These are phyloP conservation scores for Ensete glaucum DNA, from an alignment of 176 grass and related monocot species.

Conservation along the genomic window DNA sequence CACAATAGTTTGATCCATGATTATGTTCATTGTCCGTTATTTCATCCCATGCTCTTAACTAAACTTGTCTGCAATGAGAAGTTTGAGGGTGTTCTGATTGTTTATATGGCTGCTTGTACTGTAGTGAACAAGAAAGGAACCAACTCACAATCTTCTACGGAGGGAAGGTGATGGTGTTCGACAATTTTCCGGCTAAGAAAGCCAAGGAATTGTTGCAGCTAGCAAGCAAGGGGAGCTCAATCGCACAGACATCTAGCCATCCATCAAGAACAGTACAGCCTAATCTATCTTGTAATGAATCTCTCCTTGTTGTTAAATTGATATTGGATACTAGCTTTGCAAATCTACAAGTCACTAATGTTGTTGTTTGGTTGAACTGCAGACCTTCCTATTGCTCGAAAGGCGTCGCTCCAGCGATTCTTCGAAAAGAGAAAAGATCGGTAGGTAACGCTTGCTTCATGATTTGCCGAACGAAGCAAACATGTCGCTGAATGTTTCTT, in stretches of 20 bases:
- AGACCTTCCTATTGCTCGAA: slow-evolving; percentile 91
- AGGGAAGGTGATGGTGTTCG: slow-evolving; percentile 85
- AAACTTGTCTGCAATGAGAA: background rate
- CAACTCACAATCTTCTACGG: slow-evolving; percentile 91
- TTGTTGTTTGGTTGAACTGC: slow-evolving; percentile 13
- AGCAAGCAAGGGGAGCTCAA: slow-evolving; percentile 50
- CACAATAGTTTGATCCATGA: too few relatives aligned
- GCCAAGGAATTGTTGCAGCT: slow-evolving; percentile 83
- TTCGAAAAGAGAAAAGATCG: slow-evolving; percentile 98
- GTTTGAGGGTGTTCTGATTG: slow-evolving; percentile 22
- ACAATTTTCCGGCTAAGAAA: slow-evolving; percentile 91
- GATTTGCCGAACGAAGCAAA: background rate
- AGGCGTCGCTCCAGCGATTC: slow-evolving; percentile 86
- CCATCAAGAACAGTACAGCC: slow-evolving; percentile 39
- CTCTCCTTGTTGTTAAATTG: background rate
- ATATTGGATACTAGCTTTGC: background rate
- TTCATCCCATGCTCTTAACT: too few relatives aligned
- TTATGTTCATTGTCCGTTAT: too few relatives aligned
- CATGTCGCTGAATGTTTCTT: background rate
- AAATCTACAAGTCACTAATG: slow-evolving; percentile 8
- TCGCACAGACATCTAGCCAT: slow-evolving; percentile 16
- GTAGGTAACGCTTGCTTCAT: slow-evolving; percentile 23
- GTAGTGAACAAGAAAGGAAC: slow-evolving; percentile 50
- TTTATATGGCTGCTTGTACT: slow-evolving; percentile 17
- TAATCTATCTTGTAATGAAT: slow-evolving; percentile 58